Percentiles rank a stretch among this genome's conserved stretches.
phyloP scores from a whole-genome alignment of 306 rosid genomes.

The Chamaecrista fasciculata region DNA sequence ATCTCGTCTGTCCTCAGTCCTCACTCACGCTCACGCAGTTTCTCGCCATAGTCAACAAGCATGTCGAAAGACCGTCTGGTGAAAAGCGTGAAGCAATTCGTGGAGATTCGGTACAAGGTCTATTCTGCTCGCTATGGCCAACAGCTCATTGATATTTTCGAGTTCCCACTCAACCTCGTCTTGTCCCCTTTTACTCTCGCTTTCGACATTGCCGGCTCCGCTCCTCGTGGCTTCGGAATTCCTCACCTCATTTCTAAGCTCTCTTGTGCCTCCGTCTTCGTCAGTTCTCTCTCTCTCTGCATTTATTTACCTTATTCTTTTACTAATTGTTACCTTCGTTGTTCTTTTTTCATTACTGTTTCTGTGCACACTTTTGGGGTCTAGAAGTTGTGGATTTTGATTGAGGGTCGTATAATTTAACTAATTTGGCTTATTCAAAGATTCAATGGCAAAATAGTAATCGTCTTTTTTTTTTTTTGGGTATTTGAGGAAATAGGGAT shows the following conservation, averaged over 20 bases:
- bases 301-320: background rate
- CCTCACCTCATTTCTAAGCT: slow-evolving; percentile 91
- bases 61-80: slow-evolving; percentile 54
- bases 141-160: slow-evolving; percentile 60
- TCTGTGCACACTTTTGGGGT: background rate
- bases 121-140: slow-evolving; percentile 63
- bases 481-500: slow-evolving; percentile 7
- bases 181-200: slow-evolving; percentile 79
- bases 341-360: slow-evolving; percentile 15
- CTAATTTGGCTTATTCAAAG: background rate
- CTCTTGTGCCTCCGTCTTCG: slow-evolving; percentile 79
- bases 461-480: too few species aligned
- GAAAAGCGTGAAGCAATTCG: slow-evolving; percentile 53
- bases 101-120: slow-evolving; percentile 50
- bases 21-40: background rate
- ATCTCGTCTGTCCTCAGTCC: background rate
- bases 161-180: slow-evolving; percentile 71
- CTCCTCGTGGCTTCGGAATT: slow-evolving; percentile 96
- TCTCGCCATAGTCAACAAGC: slow-evolving; percentile 9
- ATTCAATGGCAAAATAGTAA: background rate
- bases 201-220: slow-evolving; percentile 82
- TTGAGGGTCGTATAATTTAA: background rate
- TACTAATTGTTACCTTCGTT: background rate
- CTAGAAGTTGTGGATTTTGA: background rate
- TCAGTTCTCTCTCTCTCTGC: slow-evolving; percentile 36